phyloP scores from a whole-genome alignment of 805 yeast species.

The Candida golubevii region DNA sequence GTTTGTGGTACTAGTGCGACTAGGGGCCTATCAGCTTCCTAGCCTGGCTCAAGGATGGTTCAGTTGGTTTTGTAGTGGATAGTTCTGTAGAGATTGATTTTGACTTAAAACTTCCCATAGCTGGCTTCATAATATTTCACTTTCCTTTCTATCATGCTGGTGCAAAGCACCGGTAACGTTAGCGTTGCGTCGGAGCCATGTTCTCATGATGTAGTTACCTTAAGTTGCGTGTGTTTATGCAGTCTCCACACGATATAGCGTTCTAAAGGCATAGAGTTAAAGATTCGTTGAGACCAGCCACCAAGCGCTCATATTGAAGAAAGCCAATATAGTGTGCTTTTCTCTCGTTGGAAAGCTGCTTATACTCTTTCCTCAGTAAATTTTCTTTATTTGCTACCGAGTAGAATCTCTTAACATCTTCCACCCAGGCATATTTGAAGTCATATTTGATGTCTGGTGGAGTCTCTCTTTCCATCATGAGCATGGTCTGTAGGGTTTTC shows the following conservation, averaged over 20 bases:
- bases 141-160: no score
- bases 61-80: no score
- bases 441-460: conserved; percentile 10
- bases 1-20: no score
- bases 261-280: conserved; percentile 10
- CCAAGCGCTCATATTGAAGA: conserved; percentile 12
- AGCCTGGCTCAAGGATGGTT: no score
- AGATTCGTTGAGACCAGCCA: conserved; percentile 15
- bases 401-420: conserved; percentile 5
- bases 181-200: no score
- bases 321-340: conserved; percentile 10
- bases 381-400: background rate
- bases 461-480: conserved; percentile 13
- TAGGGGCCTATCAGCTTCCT: no score
- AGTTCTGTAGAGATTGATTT: no score
- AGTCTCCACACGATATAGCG: background rate
- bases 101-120: no score
- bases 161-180: no score
- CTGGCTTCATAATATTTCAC: no score
- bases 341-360: conserved; percentile 1
- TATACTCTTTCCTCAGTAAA: conserved; percentile 3
- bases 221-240: conserved; percentile 1
- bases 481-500: conserved; percentile 10
- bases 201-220: background rate
- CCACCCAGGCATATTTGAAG: conserved; percentile 14